A percentile compares a stretch with the other conserved stretches of the same genome.
phyloP scores from a whole-genome alignment of 352 stramenopile genomes.

The Phytophthora fragariae region DNA sequence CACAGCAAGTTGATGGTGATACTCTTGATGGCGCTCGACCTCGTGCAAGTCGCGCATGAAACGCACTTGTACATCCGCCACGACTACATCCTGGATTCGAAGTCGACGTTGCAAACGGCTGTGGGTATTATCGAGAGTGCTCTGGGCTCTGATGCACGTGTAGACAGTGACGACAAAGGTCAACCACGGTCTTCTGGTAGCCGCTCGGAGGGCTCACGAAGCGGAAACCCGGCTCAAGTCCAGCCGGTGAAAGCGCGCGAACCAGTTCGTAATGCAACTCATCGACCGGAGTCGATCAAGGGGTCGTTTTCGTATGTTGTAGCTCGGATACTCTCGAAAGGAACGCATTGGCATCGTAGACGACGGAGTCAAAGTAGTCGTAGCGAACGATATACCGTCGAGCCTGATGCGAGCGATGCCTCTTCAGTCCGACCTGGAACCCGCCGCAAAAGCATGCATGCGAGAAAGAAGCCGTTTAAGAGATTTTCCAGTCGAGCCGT shows the following conservation, averaged over 20 bases:
- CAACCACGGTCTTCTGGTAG: not conserved
- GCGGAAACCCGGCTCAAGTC: not conserved
- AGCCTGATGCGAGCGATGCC: not conserved
- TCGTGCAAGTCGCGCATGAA: constrained; percentile 18
- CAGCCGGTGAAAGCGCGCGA: not conserved
- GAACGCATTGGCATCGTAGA: not conserved
- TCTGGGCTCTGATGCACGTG: not conserved
- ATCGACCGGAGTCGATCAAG: not conserved
- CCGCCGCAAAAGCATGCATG: constrained; percentile 2
- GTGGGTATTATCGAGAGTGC: constrained; percentile 1
- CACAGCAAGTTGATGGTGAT: constrained; percentile 12
- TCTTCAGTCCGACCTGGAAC: not conserved
- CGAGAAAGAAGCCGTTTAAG: not conserved
- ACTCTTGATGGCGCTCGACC: constrained; percentile 23
- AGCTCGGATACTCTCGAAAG: not conserved
- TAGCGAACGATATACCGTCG: not conserved
- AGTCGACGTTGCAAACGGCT: constrained; percentile 16
- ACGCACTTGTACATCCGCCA: constrained; percentile 15
- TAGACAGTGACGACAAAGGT: not conserved
- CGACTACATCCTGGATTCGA: constrained; percentile 14
- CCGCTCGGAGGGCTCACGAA: not conserved
- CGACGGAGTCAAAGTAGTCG: not conserved
- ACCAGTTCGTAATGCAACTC: not conserved
- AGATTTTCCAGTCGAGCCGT: constrained; percentile 1
- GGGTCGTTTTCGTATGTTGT: not conserved